Evolutionary conservation across 2,329 filamentous ascomycete species (phyloP), one percentile per base, ranked within the genome.

Genomic region (Blastomyces silverae): DNA sequence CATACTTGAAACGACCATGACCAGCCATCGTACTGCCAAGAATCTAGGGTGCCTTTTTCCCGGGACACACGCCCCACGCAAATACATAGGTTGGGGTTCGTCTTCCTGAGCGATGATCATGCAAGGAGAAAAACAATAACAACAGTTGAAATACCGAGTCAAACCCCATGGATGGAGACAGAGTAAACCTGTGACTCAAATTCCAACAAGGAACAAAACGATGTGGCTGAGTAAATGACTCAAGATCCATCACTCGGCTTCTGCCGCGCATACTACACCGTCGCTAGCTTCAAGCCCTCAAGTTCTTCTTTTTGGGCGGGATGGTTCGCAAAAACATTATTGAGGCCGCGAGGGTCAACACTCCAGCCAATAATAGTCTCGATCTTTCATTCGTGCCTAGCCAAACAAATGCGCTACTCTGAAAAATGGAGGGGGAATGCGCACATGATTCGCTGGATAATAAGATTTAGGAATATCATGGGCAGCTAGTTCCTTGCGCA

Each of bases 231-330:
- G 28, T 6, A 6, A 3, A 55, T 55, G 52, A 34, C 25, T 55
- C 52, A 34, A 55, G 17, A 55, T 34, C 52, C 7, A 55, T 55
- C 17, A n/a, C 25, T 55, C 6, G 5, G 25, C 28, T n/a, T 2
- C 10, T 31, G 39, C 39, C 39, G 39, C 50, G 50, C 11, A n/a
- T n/a, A 31, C 15, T 7, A 2, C 13, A 11, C 13, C 39, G 22
- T 13, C 22, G 20, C 55, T 15, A 11, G 25, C 31, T 22, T 60
- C 42, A 44, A 13, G 39, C 6, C 17, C 31, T 46, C 11, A 3
- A 46, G 57, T 60, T 60, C 57, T 46, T 46, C 37, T 3, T 60
- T 44, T 46, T 46, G 17, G 57, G 57, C n/a, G 22, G 20, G 46
- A 39, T 25, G 13, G 57, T 60, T 60, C 39, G 39, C 57, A 31